Conservation (phyloP, 768 basidiomycete species). For the Steccherinum ochraceum region DNA sequence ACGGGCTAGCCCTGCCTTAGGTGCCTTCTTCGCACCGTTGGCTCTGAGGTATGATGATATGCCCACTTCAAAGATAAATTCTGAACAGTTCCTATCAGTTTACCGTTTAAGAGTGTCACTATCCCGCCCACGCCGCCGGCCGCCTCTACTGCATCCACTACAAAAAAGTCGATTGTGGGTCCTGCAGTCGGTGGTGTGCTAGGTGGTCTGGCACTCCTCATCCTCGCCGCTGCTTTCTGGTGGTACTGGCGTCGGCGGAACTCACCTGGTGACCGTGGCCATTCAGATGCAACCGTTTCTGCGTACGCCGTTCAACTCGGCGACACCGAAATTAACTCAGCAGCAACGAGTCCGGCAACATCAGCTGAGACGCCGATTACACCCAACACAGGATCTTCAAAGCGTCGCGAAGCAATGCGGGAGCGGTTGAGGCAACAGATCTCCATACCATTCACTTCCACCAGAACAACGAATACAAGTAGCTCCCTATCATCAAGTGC, state of each 20-base stretch:
- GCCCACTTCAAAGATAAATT: not conserved
- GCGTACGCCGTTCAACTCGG: not conserved
- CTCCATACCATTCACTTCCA: not conserved
- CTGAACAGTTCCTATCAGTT: not conserved
- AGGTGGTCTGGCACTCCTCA: not conserved
- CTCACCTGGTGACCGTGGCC: not conserved
- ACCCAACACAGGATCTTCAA: not conserved
- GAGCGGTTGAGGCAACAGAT: not conserved
- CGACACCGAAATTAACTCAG: not conserved
- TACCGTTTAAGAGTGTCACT: not conserved
- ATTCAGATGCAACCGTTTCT: too few species aligned
- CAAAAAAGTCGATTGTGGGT: not conserved
- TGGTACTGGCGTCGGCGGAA: not conserved
- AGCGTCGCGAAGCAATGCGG: not conserved
- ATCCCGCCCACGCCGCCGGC: not conserved
- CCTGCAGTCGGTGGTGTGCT: not conserved
- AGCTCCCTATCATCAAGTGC: not conserved
- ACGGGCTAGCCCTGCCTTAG: not conserved
- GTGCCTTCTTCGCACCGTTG: slow-evolving; percentile 4
- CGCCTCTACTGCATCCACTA: too few species aligned
- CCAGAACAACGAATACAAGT: not conserved
- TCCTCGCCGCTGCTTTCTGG: not conserved
- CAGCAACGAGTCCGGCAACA: not conserved
- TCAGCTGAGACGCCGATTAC: not conserved
- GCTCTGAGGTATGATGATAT: slow-evolving; percentile 1